Evolutionary conservation across 164 flowering plant species (phyloP), one percentile per base, ranked within the genome.

Genomic region (Amborella trichopoda): DNA sequence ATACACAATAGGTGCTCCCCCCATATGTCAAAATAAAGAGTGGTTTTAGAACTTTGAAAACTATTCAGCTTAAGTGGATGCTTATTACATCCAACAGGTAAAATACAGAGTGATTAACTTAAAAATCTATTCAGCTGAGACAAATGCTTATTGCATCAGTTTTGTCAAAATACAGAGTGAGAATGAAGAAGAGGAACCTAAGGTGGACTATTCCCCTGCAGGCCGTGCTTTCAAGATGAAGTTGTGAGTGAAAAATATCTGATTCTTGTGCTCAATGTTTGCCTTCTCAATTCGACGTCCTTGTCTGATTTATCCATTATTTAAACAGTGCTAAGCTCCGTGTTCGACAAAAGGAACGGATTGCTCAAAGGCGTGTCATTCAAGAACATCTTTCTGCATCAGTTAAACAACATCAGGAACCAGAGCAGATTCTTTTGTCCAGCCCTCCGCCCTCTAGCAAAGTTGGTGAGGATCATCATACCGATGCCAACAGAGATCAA

Each of bases 181-280:
- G 46, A 77, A 70, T 41, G 93, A 78, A 41, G 96, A 74, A 56
- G 94, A 78, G 39, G 94, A 75, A 66, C 84, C 76, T 6, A 75
- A 65, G 68, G 69, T 73, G 8, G 95, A 79, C 47, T 93, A 93
- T 53, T 83, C 97, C 25, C 75, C 91, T 23, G 94, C 95, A 11
- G 99, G 99, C 39, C 74, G 87, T 50, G 95, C 94, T 48, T 57
- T 83, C 13, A 93, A 88, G 67, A 76, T 40, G 23, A 93, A 85
- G 49, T 93, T 49, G 99, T 93, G 69, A 76, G 99, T 75, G 34
- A 20, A 12, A 32, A 25, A 24, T 26, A 26, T 40, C 44, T 37
- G 41, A 8, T n/a, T 5, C 19, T 37, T n/a, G 19, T 8, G n/a
- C 16, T 21, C 6, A 37, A 14, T 10, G 41, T 14, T 37, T n/a